A percentile compares a stretch with the other conserved stretches of the same genome.
These are phyloP conservation scores for Fusarium sarcochroum DNA, from an alignment of 2,329 filamentous ascomycete genomes.

Conservation along the genomic window DNA sequence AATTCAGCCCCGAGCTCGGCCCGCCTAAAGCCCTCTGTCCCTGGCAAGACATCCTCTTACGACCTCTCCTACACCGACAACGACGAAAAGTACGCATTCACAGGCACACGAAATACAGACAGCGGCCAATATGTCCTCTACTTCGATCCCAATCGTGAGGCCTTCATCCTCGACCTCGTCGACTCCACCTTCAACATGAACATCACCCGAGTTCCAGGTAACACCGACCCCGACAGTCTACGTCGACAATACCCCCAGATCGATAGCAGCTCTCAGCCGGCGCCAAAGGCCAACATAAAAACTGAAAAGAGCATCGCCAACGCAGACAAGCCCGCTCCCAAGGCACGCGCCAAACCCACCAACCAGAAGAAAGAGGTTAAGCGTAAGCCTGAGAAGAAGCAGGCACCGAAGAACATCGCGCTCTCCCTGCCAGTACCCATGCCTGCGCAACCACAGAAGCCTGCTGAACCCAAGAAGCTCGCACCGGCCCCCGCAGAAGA, in stretches of 20 bases:
- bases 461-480: conserved; percentile 48
- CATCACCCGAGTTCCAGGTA: conserved; percentile 76
- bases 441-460: conserved; percentile 37
- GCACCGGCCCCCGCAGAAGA: conserved; percentile 60
- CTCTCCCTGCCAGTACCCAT: conserved; percentile 55
- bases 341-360: conserved; percentile 44
- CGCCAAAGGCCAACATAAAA: conserved; percentile 32
- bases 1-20: conserved; percentile 63
- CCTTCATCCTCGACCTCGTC: conserved; percentile 85
- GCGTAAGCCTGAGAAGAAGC: conserved; percentile 55
- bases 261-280: conserved; percentile 49
- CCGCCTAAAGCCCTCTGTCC: conserved; percentile 65
- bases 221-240: conserved; percentile 73
- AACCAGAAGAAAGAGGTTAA: conserved; percentile 50
- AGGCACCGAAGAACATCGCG: conserved; percentile 52
- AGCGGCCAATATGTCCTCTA: conserved; percentile 76
- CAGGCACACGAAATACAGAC: conserved; percentile 69
- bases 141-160: conserved; percentile 81
- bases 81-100: conserved; percentile 71
- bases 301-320: conserved; percentile 16
- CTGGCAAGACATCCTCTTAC: conserved; percentile 66
- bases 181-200: conserved; percentile 92
- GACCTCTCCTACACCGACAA: conserved; percentile 69
- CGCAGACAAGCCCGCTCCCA: conserved; percentile 44
- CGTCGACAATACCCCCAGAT: conserved; percentile 78